A percentile compares a stretch with the other conserved stretches of the same genome.
These are phyloP conservation scores for Tuber melanosporum DNA, from an alignment of 495 filamentous ascomycete species.

Conservation along the genomic window DNA sequence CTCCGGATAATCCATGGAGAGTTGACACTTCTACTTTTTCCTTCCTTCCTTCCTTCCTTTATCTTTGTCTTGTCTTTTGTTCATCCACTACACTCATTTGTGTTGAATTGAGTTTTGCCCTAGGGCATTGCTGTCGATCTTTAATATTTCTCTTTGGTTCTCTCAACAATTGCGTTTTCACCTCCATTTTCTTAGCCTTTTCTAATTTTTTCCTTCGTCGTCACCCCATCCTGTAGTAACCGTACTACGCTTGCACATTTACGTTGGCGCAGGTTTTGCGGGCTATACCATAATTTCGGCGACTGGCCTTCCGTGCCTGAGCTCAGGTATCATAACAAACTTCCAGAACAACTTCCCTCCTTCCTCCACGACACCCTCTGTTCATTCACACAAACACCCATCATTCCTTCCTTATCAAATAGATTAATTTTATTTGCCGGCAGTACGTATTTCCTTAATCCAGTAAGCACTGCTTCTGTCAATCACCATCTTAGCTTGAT, in stretches of 20 bases:
- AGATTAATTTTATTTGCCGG: background rate
- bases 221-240: slow-evolving; percentile 8
- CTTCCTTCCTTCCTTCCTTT: slow-evolving; percentile 20
- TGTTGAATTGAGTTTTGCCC: slow-evolving; percentile 14
- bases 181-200: slow-evolving; percentile 2
- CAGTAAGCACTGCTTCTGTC: background rate
- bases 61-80: background rate
- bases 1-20: background rate
- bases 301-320: background rate
- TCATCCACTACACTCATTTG: background rate
- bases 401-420: background rate
- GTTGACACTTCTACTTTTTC: slow-evolving; percentile 4
- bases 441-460: background rate
- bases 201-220: slow-evolving; percentile 11
- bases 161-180: slow-evolving; percentile 4
- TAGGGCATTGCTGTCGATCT: slow-evolving; percentile 13
- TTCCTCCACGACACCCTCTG: background rate
- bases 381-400: background rate
- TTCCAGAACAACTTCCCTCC: background rate
- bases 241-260: background rate
- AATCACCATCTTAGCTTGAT: background rate
- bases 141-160: slow-evolving; percentile 14
- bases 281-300: background rate
- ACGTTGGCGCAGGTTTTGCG: background rate
- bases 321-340: background rate